Evolutionary conservation across 257 asterid species (phyloP).

Genomic region (Solanum rostratum): DNA sequence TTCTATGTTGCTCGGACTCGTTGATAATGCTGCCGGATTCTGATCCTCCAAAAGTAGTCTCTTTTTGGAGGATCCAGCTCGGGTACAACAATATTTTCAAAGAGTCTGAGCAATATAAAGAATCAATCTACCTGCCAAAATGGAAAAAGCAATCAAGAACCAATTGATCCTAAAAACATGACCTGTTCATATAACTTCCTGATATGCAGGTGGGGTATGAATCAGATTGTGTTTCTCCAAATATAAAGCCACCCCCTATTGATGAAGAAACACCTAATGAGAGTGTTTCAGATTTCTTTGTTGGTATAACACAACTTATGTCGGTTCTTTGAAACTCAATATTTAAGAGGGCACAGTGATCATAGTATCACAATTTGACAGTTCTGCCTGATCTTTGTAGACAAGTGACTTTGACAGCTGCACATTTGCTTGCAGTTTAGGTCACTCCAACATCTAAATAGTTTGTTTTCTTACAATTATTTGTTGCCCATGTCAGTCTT

Average conservation of each 20-base stretch:
- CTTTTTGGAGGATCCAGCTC: too few species aligned
- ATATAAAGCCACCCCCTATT: constrained; percentile 72
- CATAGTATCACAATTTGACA: constrained; percentile 67
- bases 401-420: constrained; percentile 17
- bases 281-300: constrained; percentile 82
- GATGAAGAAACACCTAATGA: constrained; percentile 89
- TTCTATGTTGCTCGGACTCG: too few species aligned
- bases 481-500: neutral
- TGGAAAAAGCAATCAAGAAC: too few species aligned
- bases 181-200: neutral
- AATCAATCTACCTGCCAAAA: too few species aligned
- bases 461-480: neutral
- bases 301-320: constrained; percentile 93
- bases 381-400: constrained; percentile 75
- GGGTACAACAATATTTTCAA: too few species aligned
- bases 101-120: too few species aligned
- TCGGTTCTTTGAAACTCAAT: constrained; percentile 87
- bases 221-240: constrained; percentile 64
- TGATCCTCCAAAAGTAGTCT: too few species aligned
- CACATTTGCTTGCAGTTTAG: neutral
- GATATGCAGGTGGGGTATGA: constrained; percentile 59
- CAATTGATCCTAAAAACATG: neutral
- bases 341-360: constrained; percentile 57
- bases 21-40: too few species aligned
- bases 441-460: neutral